phyloP scores from a whole-genome alignment of 176 grass and related monocot species.

The Phyllostachys edulis region DNA sequence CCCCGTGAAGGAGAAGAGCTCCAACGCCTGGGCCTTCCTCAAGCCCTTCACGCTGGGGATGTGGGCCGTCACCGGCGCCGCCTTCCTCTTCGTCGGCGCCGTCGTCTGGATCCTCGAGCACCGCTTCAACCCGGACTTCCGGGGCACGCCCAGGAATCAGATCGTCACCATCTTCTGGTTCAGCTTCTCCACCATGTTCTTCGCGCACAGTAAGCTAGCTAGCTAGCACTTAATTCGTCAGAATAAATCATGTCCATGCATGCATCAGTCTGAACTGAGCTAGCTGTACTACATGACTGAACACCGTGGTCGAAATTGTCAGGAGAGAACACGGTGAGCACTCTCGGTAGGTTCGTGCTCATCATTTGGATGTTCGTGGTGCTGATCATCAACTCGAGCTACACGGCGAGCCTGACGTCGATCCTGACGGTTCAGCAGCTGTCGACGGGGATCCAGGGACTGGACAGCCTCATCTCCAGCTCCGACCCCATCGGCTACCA shows the following conservation, averaged over 20 bases:
- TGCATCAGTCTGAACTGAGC: neutral
- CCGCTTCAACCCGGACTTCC: conserved; percentile 62
- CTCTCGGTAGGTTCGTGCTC: conserved; percentile 71
- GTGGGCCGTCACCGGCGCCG: conserved; percentile 62
- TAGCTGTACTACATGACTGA: neutral
- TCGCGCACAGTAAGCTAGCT: conserved; percentile 57
- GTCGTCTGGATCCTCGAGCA: conserved; percentile 89
- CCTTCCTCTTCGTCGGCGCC: conserved; percentile 79
- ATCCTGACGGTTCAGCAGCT: conserved; percentile 96
- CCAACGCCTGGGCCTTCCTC: conserved; percentile 84
- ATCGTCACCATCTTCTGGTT: conserved; percentile 82
- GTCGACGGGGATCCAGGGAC: conserved; percentile 70
- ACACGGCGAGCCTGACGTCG: conserved; percentile 93
- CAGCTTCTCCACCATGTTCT: conserved; percentile 94
- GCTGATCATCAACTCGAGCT: conserved; percentile 92
- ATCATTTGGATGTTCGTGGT: conserved; percentile 95
- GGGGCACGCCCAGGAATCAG: conserved; percentile 63
- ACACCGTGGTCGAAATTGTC: neutral
- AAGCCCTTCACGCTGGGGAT: conserved; percentile 73
- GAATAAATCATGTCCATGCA: neutral
- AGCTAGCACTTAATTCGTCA: neutral
- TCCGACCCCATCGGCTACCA: conserved; percentile 75
- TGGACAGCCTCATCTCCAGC: conserved; percentile 65
- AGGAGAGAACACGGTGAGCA: conserved; percentile 92
- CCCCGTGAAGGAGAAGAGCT: conserved; percentile 47